Percentiles rank a stretch among this genome's conserved stretches.
Evolutionary conservation across 1,284 basidiomycete species (phyloP).

Genomic region (Cryptococcus floricola): DNA sequence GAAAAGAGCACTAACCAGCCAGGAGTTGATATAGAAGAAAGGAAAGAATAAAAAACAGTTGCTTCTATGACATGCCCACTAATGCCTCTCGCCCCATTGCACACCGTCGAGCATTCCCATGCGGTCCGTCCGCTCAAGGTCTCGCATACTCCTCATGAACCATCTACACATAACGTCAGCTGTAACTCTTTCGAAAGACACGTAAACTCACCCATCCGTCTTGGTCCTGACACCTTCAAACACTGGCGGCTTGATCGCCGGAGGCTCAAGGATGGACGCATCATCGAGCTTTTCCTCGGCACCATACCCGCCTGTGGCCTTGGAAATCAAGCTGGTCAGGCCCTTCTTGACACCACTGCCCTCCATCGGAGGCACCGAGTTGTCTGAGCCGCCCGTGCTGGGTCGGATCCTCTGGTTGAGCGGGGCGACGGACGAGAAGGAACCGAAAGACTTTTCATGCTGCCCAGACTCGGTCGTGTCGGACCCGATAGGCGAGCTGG

Average conservation of each 20-base stretch:
- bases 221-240: constrained; percentile 31
- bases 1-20: too few relatives aligned
- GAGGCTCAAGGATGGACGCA: background rate
- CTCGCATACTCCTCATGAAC: constrained; percentile 35
- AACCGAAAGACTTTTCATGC: background rate
- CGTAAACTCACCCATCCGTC: constrained; percentile 34
- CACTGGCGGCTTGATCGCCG: constrained; percentile 27
- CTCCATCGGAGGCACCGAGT: constrained; percentile 5
- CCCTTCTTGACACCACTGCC: constrained; percentile 15
- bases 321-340: constrained; percentile 15
- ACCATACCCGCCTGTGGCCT: constrained; percentile 7
- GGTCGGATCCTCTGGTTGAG: constrained; percentile 8
- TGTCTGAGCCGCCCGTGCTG: constrained; percentile 9
- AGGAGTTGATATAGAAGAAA: too few relatives aligned
- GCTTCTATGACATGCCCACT: too few relatives aligned
- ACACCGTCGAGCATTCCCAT: constrained; percentile 10
- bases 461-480: background rate
- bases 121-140: constrained; percentile 26
- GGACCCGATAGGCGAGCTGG: background rate
- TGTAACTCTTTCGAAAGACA: constrained; percentile 1
- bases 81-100: constrained; percentile 3
- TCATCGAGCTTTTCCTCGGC: background rate
- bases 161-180: constrained; percentile 14
- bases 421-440: background rate
- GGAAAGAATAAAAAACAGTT: too few relatives aligned